Percentiles rank a stretch among this genome's conserved stretches.
Evolutionary conservation across 2,329 filamentous ascomycete species (phyloP).

Genomic region (Plectosphaerella sp.): DNA sequence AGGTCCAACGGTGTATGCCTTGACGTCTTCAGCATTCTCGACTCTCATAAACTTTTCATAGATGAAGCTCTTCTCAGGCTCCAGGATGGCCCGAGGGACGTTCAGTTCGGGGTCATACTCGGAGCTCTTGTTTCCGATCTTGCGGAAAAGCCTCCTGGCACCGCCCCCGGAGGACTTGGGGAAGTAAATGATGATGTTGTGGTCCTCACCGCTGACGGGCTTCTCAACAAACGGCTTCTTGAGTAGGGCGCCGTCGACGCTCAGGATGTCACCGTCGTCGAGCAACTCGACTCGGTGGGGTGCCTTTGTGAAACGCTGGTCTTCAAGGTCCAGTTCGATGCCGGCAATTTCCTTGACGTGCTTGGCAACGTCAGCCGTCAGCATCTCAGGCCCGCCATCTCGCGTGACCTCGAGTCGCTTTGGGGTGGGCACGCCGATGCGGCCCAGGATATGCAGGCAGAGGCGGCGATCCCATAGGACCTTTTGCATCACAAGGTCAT

Average conservation of each 20-base stretch:
- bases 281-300: slow-evolving; percentile 74
- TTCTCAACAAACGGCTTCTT: slow-evolving; percentile 98
- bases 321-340: slow-evolving; percentile 62
- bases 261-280: slow-evolving; percentile 84
- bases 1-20: slow-evolving; percentile 94
- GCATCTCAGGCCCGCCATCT: slow-evolving; percentile 79
- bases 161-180: slow-evolving; percentile 82
- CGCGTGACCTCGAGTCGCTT: slow-evolving; percentile 85
- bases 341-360: slow-evolving; percentile 79
- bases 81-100: slow-evolving; percentile 75
- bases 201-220: slow-evolving; percentile 95
- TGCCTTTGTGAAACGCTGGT: slow-evolving; percentile 48
- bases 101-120: slow-evolving; percentile 79
- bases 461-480: slow-evolving; percentile 92
- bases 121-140: slow-evolving; percentile 98
- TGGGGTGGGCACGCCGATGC: slow-evolving; percentile 85
- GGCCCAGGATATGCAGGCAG: slow-evolving; percentile 82
- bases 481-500: slow-evolving; percentile 96
- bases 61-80: slow-evolving; percentile 79
- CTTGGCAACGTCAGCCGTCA: slow-evolving; percentile 74
- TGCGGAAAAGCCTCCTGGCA: slow-evolving; percentile 87
- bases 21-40: slow-evolving; percentile 96
- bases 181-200: slow-evolving; percentile 98
- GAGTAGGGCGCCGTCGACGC: slow-evolving; percentile 77
- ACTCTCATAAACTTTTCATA: slow-evolving; percentile 97